Evolutionary conservation across 495 filamentous ascomycete species (phyloP), one percentile per base, ranked within the genome.

Genomic region (Echria macrotheca): DNA sequence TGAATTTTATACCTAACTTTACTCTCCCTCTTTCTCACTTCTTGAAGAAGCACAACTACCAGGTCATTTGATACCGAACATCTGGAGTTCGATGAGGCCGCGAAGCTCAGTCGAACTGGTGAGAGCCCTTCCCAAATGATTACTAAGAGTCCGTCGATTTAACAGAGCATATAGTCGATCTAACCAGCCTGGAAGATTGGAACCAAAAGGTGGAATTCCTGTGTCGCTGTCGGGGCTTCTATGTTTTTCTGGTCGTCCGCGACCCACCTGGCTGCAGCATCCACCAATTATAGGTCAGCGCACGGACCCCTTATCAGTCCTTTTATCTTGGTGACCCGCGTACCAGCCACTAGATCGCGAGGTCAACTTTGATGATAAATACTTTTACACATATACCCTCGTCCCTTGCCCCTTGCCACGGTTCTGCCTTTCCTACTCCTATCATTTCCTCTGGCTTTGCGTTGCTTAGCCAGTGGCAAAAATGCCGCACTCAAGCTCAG

Each of bases 401-500:
- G 39, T 25, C 39, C 39, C 39, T 31, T 12, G 28, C 28, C 28
- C 28, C 28, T 21, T 8, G 39, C 39, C 19, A 22, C 39, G 39
- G 17, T 25, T 42, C 39, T 42, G 21, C 39, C 39, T 42, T 42
- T 42, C 39, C 39, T 42, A 21, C 39, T 42, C 39, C 39, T 25
- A 9, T 25, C 21, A 11, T 21, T 42, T 14, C 17, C 39, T 42
- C 21, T 25, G 39, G 21, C 39, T 25, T 21, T 14, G 21, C 21
- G 21, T 42, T 21, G 18, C 15, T 19, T 25, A 42, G 14, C 39
- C 39, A 42, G 23, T 23, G 21, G 39, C 39, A 42, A 42, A 42
- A 42, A 42, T 42, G 39, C 39, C 39, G 19, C 39, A 42, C 39
- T 42, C 39, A 25, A 42, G 39, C 39, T 42, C 39, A 23, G 19